A percentile compares a stretch with the other conserved stretches of the same genome.
phyloP scores from a whole-genome alignment of 2,329 filamentous ascomycete genomes.

The Gliomastix tumulicola region DNA sequence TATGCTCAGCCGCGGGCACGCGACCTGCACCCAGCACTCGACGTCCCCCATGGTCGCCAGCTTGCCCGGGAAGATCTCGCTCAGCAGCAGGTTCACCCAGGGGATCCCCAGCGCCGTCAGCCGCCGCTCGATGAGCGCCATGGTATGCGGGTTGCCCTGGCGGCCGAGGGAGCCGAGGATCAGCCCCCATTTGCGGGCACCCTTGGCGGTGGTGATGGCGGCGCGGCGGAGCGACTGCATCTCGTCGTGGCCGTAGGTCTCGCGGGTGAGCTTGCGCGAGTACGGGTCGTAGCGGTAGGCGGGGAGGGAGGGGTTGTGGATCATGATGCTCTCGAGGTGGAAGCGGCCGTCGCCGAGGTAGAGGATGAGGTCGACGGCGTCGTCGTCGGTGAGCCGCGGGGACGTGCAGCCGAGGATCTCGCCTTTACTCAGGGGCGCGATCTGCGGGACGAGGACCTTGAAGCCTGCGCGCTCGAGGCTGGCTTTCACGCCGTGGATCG shows the following conservation, averaged over 20 bases:
- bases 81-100: conserved; percentile 78
- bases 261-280: conserved; percentile 81
- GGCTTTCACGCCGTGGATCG: conserved; percentile 77
- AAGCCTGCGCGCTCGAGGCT: conserved; percentile 80
- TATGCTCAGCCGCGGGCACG: conserved; percentile 92
- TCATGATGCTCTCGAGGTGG: conserved; percentile 98
- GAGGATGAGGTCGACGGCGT: conserved; percentile 67
- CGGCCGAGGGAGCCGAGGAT: conserved; percentile 89
- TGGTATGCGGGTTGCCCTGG: conserved; percentile 91
- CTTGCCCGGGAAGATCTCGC: conserved; percentile 95
- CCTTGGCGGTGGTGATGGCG: conserved; percentile 69
- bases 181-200: conserved; percentile 84
- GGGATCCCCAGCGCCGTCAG: conserved; percentile 67
- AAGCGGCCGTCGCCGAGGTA: conserved; percentile 92
- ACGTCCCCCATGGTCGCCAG: conserved; percentile 89
- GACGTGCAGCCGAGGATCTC: conserved; percentile 98
- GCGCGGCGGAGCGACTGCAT: conserved; percentile 75
- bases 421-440: conserved; percentile 84
- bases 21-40: conserved; percentile 97
- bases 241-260: conserved; percentile 86
- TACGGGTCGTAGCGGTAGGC: conserved; percentile 98
- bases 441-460: conserved; percentile 81
- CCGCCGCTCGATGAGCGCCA: conserved; percentile 76
- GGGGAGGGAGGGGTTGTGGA: conserved; percentile 85
- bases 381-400: conserved; percentile 55